A percentile compares a stretch with the other conserved stretches of the same genome.
Conservation (phyloP, 2,329 filamentous ascomycete species). For the Lizonia empirigonia region DNA sequence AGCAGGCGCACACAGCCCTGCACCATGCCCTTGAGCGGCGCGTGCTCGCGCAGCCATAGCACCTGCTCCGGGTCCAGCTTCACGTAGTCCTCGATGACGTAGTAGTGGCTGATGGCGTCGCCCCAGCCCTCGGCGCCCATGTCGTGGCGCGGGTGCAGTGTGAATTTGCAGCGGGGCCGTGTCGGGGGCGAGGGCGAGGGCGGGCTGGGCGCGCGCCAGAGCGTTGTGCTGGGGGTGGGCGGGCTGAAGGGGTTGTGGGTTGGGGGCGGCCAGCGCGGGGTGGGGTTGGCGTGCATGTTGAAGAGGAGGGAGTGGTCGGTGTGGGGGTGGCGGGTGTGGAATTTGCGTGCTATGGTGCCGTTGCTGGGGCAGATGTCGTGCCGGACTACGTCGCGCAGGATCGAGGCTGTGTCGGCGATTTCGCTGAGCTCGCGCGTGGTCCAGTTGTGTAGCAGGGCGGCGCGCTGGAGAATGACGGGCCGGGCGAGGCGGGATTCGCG, state of each 20-base stretch:
- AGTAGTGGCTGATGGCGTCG: slow-evolving; percentile 67
- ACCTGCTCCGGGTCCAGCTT: slow-evolving; percentile 67
- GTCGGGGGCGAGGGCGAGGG: slow-evolving; percentile 46
- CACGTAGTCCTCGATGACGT: slow-evolving; percentile 68
- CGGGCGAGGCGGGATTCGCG: slow-evolving; percentile 57
- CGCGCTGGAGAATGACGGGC: slow-evolving; percentile 57
- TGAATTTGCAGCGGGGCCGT: no score
- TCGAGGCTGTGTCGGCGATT: slow-evolving; percentile 62
- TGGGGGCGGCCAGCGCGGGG: slow-evolving; percentile 37
- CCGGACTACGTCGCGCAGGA: slow-evolving; percentile 62
- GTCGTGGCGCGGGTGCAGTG: slow-evolving; percentile 56
- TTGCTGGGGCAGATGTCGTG: slow-evolving; percentile 67
- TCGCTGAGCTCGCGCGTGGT: slow-evolving; percentile 61
- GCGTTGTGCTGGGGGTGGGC: slow-evolving; percentile 28
- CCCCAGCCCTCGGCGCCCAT: slow-evolving; percentile 67
- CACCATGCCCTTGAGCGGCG: slow-evolving; percentile 62
- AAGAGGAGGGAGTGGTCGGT: slow-evolving; percentile 57
- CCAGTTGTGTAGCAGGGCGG: slow-evolving; percentile 65
- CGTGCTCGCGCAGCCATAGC: slow-evolving; percentile 62
- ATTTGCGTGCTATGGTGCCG: slow-evolving; percentile 63
- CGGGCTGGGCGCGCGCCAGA: slow-evolving; percentile 39
- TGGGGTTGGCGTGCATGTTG: slow-evolving; percentile 58
- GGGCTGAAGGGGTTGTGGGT: slow-evolving; percentile 40
- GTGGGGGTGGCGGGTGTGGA: slow-evolving; percentile 61
- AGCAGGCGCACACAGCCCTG: slow-evolving; percentile 58